Percentiles rank a stretch among this genome's conserved stretches.
Evolutionary conservation across 2,329 filamentous ascomycete genomes (phyloP).

Genomic region (Parastagonospora avenae): DNA sequence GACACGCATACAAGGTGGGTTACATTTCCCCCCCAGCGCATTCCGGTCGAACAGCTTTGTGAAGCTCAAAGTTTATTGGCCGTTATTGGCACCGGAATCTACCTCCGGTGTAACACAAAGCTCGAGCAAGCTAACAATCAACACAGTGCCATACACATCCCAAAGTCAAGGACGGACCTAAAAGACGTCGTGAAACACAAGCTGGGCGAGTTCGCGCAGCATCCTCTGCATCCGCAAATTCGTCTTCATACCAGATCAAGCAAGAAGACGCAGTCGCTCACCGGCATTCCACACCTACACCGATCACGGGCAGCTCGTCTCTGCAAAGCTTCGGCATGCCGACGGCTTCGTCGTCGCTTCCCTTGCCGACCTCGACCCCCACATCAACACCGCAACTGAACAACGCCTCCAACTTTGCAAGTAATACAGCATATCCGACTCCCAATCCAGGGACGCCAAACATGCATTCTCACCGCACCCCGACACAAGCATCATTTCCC

Average conservation of each 20-base stretch:
- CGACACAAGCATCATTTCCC: constrained; percentile 22
- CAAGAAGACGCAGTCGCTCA: constrained; percentile 33
- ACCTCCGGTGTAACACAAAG: constrained; percentile 12
- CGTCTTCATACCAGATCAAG: constrained; percentile 42
- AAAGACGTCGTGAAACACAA: constrained; percentile 49
- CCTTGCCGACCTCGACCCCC: constrained; percentile 27
- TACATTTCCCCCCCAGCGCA: constrained; percentile 2
- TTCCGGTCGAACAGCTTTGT: constrained; percentile 6
- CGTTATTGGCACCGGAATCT: neutral
- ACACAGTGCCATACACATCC: constrained; percentile 50
- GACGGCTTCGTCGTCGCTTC: constrained; percentile 14
- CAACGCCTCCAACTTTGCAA: constrained; percentile 20
- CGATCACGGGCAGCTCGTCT: constrained; percentile 27
- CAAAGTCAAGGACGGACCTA: constrained; percentile 51
- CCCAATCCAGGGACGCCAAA: constrained; percentile 28
- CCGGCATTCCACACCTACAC: constrained; percentile 40
- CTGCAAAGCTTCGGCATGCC: constrained; percentile 33
- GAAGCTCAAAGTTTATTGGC: constrained; percentile 4
- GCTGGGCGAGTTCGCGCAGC: constrained; percentile 43
- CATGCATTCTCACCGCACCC: constrained; percentile 27
- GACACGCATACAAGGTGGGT: constrained; percentile 83
- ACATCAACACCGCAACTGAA: constrained; percentile 23
- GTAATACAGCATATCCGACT: constrained; percentile 31
- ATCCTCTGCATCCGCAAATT: constrained; percentile 41
- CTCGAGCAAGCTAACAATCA: constrained; percentile 27